Conservation (phyloP, 805 yeast genomes). For the Starmerella floris region DNA sequence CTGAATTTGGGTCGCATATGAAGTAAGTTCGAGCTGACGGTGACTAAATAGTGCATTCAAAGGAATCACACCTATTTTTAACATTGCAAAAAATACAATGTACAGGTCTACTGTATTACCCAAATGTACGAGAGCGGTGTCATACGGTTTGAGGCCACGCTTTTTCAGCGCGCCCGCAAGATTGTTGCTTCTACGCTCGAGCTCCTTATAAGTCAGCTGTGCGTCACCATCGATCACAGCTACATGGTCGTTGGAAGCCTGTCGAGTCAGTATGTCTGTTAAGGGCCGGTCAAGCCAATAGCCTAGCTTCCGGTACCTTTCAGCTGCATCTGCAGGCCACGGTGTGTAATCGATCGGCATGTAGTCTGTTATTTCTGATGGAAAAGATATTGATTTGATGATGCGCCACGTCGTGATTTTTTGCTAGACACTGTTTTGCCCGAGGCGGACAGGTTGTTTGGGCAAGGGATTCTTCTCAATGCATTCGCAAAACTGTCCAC, state of each 20-base stretch:
- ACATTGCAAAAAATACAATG: conserved; percentile 9
- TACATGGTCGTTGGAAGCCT: background rate
- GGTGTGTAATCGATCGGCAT: conserved; percentile 5
- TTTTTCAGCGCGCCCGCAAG: conserved; percentile 3
- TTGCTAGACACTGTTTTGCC: no score
- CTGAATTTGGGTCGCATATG: conserved; percentile 11
- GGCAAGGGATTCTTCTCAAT: no score
- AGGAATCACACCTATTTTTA: conserved; percentile 10
- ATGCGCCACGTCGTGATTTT: no score
- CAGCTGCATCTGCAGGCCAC: conserved; percentile 10
- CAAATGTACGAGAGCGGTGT: conserved; percentile 13
- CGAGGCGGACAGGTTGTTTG: no score
- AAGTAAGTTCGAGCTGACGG: conserved; percentile 10
- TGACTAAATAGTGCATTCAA: conserved; percentile 15
- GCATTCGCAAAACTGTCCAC: no score
- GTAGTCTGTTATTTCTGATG: no score
- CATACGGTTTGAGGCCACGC: conserved; percentile 8
- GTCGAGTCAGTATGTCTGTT: conserved; percentile 5
- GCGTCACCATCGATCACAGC: conserved; percentile 11
- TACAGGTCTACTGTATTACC: conserved; percentile 13
- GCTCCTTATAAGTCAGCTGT: conserved; percentile 5
- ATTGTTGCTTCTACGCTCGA: background rate
- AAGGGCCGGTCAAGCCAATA: conserved; percentile 13
- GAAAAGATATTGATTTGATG: no score
- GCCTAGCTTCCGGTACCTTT: conserved; percentile 8